phyloP scores from a whole-genome alignment of 768 basidiomycete species.

The Coprinopsis marcescibilis region DNA sequence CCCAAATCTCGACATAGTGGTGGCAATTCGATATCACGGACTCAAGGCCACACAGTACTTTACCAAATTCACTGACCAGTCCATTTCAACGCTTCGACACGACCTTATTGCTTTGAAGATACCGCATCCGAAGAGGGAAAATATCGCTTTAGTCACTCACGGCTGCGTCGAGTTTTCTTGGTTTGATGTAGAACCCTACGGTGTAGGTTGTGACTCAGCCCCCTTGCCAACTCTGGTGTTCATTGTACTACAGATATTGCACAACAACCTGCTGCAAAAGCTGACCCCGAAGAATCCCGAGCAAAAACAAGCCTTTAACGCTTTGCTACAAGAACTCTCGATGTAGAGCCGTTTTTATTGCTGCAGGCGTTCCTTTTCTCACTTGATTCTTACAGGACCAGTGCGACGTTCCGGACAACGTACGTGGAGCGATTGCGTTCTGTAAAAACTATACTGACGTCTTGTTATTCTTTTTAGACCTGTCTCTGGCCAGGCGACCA shows the following conservation, averaged over 20 bases:
- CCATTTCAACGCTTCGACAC: constrained; percentile 21
- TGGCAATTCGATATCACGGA: constrained; percentile 29
- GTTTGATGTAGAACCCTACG: constrained; percentile 15
- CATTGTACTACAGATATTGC: constrained; percentile 13
- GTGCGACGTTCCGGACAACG: constrained; percentile 12
- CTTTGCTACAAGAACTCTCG: constrained; percentile 20
- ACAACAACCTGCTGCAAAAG: constrained; percentile 15
- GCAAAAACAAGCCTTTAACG: constrained; percentile 4
- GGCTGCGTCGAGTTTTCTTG: constrained; percentile 27
- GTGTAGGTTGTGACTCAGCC: constrained; percentile 14
- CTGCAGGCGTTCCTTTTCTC: background rate
- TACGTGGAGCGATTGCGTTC: constrained; percentile 1
- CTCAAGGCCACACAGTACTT: constrained; percentile 31
- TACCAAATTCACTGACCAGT: constrained; percentile 22
- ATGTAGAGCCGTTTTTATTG: constrained; percentile 20
- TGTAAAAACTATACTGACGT: too few relatives aligned
- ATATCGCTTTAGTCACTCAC: constrained; percentile 25
- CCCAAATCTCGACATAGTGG: constrained; percentile 16
- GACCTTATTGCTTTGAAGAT: constrained; percentile 33
- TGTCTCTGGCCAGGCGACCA: background rate
- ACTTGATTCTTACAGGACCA: constrained; percentile 12
- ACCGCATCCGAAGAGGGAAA: constrained; percentile 32
- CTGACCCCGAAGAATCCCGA: constrained; percentile 11
- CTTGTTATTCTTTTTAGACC: background rate
- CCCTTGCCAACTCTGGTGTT: background rate